Evolutionary conservation across 1,139 yeast species (phyloP).

Genomic region (Saccharomyces hybrid): DNA sequence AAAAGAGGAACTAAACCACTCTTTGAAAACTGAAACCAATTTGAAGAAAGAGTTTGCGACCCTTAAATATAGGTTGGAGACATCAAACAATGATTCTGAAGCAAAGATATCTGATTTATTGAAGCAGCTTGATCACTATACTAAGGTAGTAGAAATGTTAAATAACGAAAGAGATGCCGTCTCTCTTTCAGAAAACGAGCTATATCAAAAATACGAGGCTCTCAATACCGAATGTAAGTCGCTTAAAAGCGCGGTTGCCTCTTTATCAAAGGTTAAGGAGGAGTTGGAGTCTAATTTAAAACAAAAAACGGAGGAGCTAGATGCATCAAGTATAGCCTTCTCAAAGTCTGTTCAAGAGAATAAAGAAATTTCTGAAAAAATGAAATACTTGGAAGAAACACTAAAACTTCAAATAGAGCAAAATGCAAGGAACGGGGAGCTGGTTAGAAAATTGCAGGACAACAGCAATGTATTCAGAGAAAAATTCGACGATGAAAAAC

Average conservation of each 20-base stretch:
- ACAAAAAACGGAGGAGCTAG: conserved; percentile 41
- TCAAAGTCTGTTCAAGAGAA: conserved; percentile 41
- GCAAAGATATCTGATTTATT: conserved; percentile 44
- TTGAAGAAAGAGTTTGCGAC: conserved; percentile 59
- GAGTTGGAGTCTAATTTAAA: conserved; percentile 42
- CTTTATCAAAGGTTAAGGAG: conserved; percentile 41
- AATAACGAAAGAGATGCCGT: conserved; percentile 43
- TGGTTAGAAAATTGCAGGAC: conserved; percentile 32
- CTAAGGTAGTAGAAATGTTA: conserved; percentile 38
- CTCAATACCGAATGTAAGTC: conserved; percentile 39
- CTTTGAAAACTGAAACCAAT: conserved; percentile 56
- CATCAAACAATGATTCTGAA: conserved; percentile 45
- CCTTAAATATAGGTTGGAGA: conserved; percentile 55
- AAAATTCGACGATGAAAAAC: conserved; percentile 33
- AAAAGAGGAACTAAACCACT: conserved; percentile 49
- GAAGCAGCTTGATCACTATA: conserved; percentile 46
- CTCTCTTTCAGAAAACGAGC: conserved; percentile 37
- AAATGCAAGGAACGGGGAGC: conserved; percentile 31
- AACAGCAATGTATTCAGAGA: conserved; percentile 27
- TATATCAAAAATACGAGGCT: conserved; percentile 35
- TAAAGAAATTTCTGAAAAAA: conserved; percentile 33
- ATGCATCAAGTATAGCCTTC: conserved; percentile 39
- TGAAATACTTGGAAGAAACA: conserved; percentile 28
- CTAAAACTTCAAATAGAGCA: conserved; percentile 30
- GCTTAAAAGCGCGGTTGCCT: conserved; percentile 33